Base-by-base conservation (phyloP, 164 flowering plant species). In the Vitis riparia region DNA sequence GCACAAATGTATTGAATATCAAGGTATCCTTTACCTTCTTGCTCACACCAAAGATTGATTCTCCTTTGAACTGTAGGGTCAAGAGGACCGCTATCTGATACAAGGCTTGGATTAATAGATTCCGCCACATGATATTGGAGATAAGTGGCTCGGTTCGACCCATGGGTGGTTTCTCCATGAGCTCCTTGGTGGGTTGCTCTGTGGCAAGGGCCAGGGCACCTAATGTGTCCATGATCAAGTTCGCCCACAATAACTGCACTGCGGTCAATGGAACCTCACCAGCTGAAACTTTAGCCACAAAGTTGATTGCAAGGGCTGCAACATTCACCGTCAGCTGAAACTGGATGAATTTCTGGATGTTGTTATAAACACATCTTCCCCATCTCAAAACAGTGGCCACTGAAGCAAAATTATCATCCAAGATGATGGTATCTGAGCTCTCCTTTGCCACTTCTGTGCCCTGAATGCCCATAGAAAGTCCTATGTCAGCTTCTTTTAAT, bases 291-390 rank as follows among this genome's bases (percentile, higher is more conserved):
- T n/a, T n/a, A n/a, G 87, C 91, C 9, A 86, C 82, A 60, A 86
- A 79, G 74, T 85, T 87, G 77, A 90, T 85, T 2, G 75, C 75
- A 0, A 90, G 82, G 2, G 95, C 89, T 8, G 87, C 89, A 9
- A 86, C 82, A 62, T 87, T 88, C 7, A 83, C 85, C 0, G 95
- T 87, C n/a, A 90, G 86, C 75, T 88, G 94, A 63, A 90, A 90
- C 68, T 88, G 92, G 37, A 90, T 87, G 77, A 88, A 90, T 48
- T 90, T 90, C 69, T 90, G 92, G 15, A 88, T 88, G 79, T 89
- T 87, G 72, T 52, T 76, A 60, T 89, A 89, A 11, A 87, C 89
- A 37, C 87, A 86, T 66, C 92, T 75, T 32, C 90, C 89, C 90
- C 89, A 86, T 62, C 61, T 76, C 50, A 85, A 55, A 32, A 86